Percentiles rank a stretch among this genome's conserved stretches.
Evolutionary conservation across 2,329 filamentous ascomycete genomes (phyloP).

Genomic region (Colletotrichum coccodes): DNA sequence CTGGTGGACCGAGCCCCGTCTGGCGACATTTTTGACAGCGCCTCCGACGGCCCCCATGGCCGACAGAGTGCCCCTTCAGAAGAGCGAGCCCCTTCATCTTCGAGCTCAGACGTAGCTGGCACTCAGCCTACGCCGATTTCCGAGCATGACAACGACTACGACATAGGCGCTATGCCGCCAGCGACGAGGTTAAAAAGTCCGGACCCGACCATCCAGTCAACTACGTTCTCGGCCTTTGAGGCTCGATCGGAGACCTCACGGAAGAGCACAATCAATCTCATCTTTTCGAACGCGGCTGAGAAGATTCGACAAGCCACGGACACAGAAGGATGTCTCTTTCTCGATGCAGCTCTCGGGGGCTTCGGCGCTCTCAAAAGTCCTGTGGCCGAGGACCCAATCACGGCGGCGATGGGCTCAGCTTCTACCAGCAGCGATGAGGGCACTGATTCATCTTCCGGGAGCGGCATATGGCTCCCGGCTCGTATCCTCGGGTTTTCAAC

Average conservation of each 20-base stretch:
- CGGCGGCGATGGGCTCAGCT: neutral
- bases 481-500: conserved; percentile 38
- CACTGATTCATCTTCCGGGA: neutral
- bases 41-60: neutral
- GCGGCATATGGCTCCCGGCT: neutral
- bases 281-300: conserved; percentile 55
- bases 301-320: conserved; percentile 18
- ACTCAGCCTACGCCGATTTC: neutral
- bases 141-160: neutral
- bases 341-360: neutral
- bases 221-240: conserved; percentile 11
- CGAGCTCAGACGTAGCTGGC: neutral
- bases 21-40: neutral
- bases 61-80: neutral
- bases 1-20: neutral
- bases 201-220: conserved; percentile 15
- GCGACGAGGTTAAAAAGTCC: too few species aligned
- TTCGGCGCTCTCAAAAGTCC: neutral
- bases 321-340: neutral
- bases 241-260: neutral
- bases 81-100: neutral
- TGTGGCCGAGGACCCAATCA: neutral
- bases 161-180: too few species aligned
- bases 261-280: neutral
- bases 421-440: neutral